Conservation (phyloP, 2,329 filamentous ascomycete species). For the Falciphora oryzae region DNA sequence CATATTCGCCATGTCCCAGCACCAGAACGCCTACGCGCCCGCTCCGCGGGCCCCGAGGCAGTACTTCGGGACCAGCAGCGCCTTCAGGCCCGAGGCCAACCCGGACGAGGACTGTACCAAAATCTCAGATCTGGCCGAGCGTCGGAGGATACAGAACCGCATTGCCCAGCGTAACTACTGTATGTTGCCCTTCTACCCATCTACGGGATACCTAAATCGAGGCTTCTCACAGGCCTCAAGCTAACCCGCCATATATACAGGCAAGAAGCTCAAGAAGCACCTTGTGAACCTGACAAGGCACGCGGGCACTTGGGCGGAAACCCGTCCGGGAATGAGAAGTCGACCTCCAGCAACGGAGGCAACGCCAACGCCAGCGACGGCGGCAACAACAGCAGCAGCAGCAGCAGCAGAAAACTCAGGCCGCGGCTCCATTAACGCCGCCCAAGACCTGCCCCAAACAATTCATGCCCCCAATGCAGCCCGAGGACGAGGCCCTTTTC, state of each 20-base stretch:
- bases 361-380: constrained; percentile 29
- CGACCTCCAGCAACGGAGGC: constrained; percentile 29
- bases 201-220: background rate
- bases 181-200: constrained; percentile 33
- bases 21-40: constrained; percentile 29
- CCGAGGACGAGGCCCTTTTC: constrained; percentile 60
- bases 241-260: constrained; percentile 33
- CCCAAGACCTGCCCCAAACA: constrained; percentile 35
- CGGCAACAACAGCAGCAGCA: constrained; percentile 19
- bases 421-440: constrained; percentile 28
- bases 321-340: constrained; percentile 23
- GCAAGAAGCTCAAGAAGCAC: constrained; percentile 89
- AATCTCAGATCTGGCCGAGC: constrained; percentile 93
- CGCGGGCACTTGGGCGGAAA: constrained; percentile 48
- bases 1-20: constrained; percentile 33
- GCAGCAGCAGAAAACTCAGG: constrained; percentile 22
- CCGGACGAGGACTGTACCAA: constrained; percentile 99
- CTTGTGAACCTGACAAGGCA: constrained; percentile 79
- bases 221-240: background rate
- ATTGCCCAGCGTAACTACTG: constrained; percentile 98
- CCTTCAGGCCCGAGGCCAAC: constrained; percentile 89
- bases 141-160: constrained; percentile 90
- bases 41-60: constrained; percentile 49
- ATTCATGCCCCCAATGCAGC: constrained; percentile 56
- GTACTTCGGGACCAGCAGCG: constrained; percentile 78